These are phyloP conservation scores for Auriculariales sp. DNA, from an alignment of 768 basidiomycete species.

Conservation along the genomic window DNA sequence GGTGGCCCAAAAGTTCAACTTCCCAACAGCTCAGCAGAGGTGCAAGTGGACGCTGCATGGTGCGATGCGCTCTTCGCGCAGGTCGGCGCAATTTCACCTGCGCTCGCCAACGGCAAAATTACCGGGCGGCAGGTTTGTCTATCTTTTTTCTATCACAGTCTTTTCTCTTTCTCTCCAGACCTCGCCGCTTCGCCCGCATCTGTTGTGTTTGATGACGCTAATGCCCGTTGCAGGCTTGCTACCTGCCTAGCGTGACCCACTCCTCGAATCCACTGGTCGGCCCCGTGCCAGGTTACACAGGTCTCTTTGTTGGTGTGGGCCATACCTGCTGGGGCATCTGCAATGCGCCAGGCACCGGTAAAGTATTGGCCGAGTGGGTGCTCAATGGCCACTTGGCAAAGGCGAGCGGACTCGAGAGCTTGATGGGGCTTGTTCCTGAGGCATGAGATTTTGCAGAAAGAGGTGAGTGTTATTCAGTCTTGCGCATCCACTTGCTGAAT, in stretches of 20 bases:
- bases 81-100: constrained; percentile 45
- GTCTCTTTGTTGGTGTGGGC: constrained; percentile 59
- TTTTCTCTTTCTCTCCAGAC: no score
- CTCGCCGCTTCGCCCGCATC: no score
- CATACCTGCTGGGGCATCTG: constrained; percentile 77
- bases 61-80: constrained; percentile 42
- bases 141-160: no score
- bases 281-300: constrained; percentile 40
- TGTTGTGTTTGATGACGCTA: no score
- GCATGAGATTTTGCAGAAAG: no score
- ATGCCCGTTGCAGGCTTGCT: no score
- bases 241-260: constrained; percentile 53
- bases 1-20: constrained; percentile 60
- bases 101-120: constrained; percentile 37
- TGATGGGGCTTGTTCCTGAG: no score
- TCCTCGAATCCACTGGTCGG: constrained; percentile 74
- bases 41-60: constrained; percentile 38
- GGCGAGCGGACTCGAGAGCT: no score
- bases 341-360: constrained; percentile 75
- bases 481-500: no score
- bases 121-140: constrained; percentile 38
- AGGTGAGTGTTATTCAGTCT: no score
- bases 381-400: no score
- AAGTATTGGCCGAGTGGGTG: constrained; percentile 53
- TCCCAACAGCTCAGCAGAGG: constrained; percentile 59